These are phyloP conservation scores for Chrysanthemum makinoi DNA, from an alignment of 129 eudicot genomes.

Conservation along the genomic window DNA sequence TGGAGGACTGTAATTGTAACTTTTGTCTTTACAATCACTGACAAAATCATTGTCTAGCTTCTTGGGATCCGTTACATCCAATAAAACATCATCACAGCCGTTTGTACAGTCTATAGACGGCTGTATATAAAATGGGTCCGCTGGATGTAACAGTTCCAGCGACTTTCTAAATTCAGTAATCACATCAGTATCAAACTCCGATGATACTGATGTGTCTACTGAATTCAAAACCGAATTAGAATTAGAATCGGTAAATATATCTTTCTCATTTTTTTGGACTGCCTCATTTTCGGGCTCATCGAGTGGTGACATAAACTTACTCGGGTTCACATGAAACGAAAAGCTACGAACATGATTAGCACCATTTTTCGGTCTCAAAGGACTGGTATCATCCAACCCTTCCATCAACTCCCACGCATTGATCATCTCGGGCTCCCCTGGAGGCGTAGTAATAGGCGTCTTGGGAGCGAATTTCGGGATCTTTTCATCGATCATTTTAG, in stretches of 20 bases:
- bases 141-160: constrained; percentile 68
- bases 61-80: constrained; percentile 23
- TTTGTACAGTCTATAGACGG: constrained; percentile 25
- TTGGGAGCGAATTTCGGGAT: constrained; percentile 63
- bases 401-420: constrained; percentile 93
- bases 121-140: constrained; percentile 56
- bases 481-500: constrained; percentile 76
- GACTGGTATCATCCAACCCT: constrained; percentile 85
- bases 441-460: constrained; percentile 78
- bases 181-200: constrained; percentile 70
- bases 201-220: constrained; percentile 26
- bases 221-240: constrained; percentile 37
- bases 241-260: constrained; percentile 4
- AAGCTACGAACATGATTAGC: constrained; percentile 56
- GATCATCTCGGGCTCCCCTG: constrained; percentile 91
- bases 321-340: constrained; percentile 54
- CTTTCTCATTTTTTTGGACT: neutral
- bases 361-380: constrained; percentile 37
- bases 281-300: constrained; percentile 26
- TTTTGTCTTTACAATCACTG: constrained; percentile 11
- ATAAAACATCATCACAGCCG: constrained; percentile 19
- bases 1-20: constrained; percentile 14
- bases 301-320: constrained; percentile 14
- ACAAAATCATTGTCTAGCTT: constrained; percentile 18
- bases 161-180: constrained; percentile 59